These are phyloP conservation scores for Collariella sp. DNA, from an alignment of 495 filamentous ascomycete genomes.

Conservation along the genomic window DNA sequence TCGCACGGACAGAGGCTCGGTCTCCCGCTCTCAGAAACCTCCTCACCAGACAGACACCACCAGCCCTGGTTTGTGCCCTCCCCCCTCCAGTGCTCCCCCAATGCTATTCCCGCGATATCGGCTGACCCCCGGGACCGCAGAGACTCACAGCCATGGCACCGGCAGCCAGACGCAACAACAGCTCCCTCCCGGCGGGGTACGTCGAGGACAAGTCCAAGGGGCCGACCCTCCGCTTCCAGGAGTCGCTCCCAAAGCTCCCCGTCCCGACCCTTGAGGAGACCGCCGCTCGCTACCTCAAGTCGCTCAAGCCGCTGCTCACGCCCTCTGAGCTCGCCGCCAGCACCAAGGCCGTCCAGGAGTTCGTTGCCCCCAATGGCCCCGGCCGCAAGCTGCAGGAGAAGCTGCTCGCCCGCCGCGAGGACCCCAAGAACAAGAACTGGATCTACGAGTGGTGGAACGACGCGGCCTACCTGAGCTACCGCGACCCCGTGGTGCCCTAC, in stretches of 20 bases:
- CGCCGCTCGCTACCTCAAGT: slow-evolving; percentile 81
- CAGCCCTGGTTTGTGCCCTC: slow-evolving; percentile 19
- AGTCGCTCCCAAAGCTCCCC: slow-evolving; percentile 83
- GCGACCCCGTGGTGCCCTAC: slow-evolving; percentile 94
- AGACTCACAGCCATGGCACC: slow-evolving; percentile 45
- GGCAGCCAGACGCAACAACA: slow-evolving; percentile 45
- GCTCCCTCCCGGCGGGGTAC: slow-evolving; percentile 66
- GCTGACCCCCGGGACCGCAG: slow-evolving; percentile 13
- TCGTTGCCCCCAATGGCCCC: slow-evolving; percentile 70
- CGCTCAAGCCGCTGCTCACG: slow-evolving; percentile 73
- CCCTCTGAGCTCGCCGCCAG: slow-evolving; percentile 64
- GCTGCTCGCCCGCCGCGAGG: slow-evolving; percentile 67
- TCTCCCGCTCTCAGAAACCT: slow-evolving; percentile 27
- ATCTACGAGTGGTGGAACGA: slow-evolving; percentile 97
- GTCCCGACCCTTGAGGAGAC: slow-evolving; percentile 95
- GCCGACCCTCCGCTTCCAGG: slow-evolving; percentile 90
- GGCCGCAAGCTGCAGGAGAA: slow-evolving; percentile 85
- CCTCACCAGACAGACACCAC: slow-evolving; percentile 16
- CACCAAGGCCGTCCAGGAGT: slow-evolving; percentile 72
- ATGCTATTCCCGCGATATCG: not conserved
- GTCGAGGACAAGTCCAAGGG: slow-evolving; percentile 86
- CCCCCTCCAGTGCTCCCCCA: not conserved
- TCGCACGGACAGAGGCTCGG: slow-evolving; percentile 27
- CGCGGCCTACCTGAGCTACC: slow-evolving; percentile 81
- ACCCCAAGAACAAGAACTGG: slow-evolving; percentile 89